phyloP scores from a whole-genome alignment of 1,284 basidiomycete genomes.

The Cryptococcus amylolentus region DNA sequence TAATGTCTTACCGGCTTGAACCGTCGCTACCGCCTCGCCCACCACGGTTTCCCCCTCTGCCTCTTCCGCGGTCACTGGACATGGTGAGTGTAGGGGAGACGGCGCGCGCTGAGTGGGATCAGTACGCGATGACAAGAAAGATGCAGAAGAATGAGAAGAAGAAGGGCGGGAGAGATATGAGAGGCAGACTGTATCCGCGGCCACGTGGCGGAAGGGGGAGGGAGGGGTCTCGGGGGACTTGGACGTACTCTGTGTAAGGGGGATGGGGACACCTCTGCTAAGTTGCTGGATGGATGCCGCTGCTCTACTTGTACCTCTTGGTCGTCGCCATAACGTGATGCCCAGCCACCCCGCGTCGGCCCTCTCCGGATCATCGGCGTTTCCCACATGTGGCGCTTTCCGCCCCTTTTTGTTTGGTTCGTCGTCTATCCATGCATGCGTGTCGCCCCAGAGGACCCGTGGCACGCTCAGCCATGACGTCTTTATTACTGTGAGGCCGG shows the following conservation, averaged over 20 bases:
- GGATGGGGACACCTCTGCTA: background rate
- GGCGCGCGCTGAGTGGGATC: background rate
- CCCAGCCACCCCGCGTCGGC: background rate
- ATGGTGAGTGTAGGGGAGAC: conserved; percentile 5
- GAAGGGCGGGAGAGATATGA: background rate
- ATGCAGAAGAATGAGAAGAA: background rate
- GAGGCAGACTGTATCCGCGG: background rate
- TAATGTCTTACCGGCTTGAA: conserved; percentile 6
- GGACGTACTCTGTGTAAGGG: background rate
- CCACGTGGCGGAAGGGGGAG: background rate
- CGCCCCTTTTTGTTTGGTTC: background rate
- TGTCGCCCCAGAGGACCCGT: too few relatives aligned
- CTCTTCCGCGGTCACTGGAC: conserved; percentile 9
- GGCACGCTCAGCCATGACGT: too few relatives aligned
- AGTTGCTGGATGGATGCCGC: background rate
- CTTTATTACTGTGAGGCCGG: too few relatives aligned
- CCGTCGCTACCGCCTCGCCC: conserved; percentile 17
- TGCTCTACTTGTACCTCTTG: background rate
- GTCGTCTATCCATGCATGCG: too few relatives aligned
- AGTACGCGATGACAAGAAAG: background rate
- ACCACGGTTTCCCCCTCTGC: conserved; percentile 12
- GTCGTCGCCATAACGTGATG: background rate
- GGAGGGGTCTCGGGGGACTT: background rate
- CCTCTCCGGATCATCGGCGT: background rate
- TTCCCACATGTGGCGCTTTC: background rate